A percentile compares a stretch with the other conserved stretches of the same genome.
These are phyloP conservation scores for Colletotrichum tabaci DNA, from an alignment of 2,329 filamentous ascomycete species.

Conservation along the genomic window DNA sequence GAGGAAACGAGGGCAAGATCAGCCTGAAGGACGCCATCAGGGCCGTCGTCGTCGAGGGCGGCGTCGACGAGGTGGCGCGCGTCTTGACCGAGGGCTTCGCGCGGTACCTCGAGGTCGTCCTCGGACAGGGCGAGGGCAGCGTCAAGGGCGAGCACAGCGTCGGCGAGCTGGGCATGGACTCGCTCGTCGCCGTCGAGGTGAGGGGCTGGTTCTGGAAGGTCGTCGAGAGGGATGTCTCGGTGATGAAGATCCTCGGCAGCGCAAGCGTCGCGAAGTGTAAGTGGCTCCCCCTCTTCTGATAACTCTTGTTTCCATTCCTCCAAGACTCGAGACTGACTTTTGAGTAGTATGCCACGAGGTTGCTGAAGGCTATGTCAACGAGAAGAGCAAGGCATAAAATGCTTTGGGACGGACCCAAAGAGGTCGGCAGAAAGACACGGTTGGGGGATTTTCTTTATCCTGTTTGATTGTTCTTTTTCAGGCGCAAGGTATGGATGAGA, in stretches of 20 bases:
- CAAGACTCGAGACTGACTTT: conserved; percentile 8
- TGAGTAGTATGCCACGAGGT: conserved; percentile 30
- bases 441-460: no score
- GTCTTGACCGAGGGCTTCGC: conserved; percentile 50
- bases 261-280: conserved; percentile 44
- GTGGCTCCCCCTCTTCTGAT: neutral
- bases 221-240: conserved; percentile 59
- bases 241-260: conserved; percentile 61
- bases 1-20: conserved; percentile 32
- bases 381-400: conserved; percentile 22
- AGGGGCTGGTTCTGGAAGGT: conserved; percentile 64
- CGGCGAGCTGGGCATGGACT: conserved; percentile 51
- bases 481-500: no score
- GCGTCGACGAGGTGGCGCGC: conserved; percentile 44
- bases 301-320: no score
- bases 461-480: no score
- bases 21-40: conserved; percentile 50
- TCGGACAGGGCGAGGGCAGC: conserved; percentile 44
- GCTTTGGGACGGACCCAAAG: no score
- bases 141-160: conserved; percentile 52
- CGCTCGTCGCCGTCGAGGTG: conserved; percentile 53
- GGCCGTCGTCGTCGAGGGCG: conserved; percentile 27
- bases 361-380: conserved; percentile 22
- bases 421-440: neutral
- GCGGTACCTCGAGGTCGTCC: conserved; percentile 43